Percentiles rank a stretch among this genome's conserved stretches.
phyloP scores from a whole-genome alignment of 1,139 yeast genomes.

The Hanseniaspora gamundiae region DNA sequence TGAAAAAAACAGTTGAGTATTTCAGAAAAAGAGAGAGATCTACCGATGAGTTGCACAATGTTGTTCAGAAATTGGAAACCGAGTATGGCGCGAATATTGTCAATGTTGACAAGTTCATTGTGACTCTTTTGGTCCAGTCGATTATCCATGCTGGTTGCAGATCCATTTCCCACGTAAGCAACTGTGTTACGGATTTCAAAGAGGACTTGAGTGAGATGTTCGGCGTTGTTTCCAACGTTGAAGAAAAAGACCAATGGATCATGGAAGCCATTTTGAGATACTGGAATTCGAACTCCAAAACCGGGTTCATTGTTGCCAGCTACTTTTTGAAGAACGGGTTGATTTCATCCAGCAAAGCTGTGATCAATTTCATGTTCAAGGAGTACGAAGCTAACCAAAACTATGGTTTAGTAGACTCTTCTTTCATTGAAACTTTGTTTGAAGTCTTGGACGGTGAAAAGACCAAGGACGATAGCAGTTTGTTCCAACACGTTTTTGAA shows the following conservation, averaged over 20 bases:
- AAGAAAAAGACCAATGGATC: constrained; percentile 31
- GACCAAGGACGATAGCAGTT: constrained; percentile 8
- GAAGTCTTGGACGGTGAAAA: constrained; percentile 22
- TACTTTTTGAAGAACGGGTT: constrained; percentile 44
- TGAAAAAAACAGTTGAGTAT: constrained; percentile 25
- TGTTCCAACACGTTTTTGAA: constrained; percentile 24
- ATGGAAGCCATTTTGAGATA: constrained; percentile 58
- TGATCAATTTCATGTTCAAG: constrained; percentile 32
- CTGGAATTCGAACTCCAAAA: constrained; percentile 78
- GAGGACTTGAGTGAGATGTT: constrained; percentile 39
- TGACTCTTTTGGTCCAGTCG: constrained; percentile 56
- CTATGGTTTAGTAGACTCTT: constrained; percentile 26
- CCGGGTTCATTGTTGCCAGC: constrained; percentile 60
- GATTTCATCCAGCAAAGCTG: constrained; percentile 31
- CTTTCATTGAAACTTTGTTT: constrained; percentile 28
- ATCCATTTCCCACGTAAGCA: constrained; percentile 76
- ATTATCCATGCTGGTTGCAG: constrained; percentile 79
- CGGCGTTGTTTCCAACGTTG: constrained; percentile 23
- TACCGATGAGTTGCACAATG: constrained; percentile 22
- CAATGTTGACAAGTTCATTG: constrained; percentile 36
- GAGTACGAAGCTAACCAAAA: constrained; percentile 16
- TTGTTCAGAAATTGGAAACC: constrained; percentile 27
- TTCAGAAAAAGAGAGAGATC: constrained; percentile 24
- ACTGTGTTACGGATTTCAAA: constrained; percentile 47
- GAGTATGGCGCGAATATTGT: constrained; percentile 19